phyloP scores from a whole-genome alignment of 345 rosid genomes.

The Salix suchowensis region DNA sequence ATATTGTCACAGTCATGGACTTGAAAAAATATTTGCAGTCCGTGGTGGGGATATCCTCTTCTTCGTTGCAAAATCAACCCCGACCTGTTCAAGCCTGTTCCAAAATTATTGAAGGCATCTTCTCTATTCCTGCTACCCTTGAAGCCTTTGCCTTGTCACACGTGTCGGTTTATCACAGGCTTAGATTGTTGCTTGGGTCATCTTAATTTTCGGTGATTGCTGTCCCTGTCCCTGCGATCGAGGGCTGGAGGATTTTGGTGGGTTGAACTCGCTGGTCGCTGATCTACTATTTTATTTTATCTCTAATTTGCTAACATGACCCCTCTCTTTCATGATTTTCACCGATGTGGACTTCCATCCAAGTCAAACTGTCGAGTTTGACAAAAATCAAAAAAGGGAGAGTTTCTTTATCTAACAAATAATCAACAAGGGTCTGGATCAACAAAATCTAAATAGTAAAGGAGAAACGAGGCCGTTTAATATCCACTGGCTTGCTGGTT shows the following conservation, averaged over 20 bases:
- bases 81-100: background rate
- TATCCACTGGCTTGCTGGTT: too few species aligned
- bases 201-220: background rate
- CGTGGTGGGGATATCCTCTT: slow-evolving; percentile 13
- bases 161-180: background rate
- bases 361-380: background rate
- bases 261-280: background rate
- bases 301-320: background rate
- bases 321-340: background rate
- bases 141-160: background rate
- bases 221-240: too few species aligned
- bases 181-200: background rate
- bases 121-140: too few species aligned
- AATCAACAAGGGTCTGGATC: too few species aligned
- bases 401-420: too few species aligned
- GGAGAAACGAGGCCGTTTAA: too few species aligned
- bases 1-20: background rate
- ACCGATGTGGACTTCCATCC: background rate
- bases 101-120: background rate
- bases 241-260: too few species aligned
- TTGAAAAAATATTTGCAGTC: slow-evolving; percentile 10
- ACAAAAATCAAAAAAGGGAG: too few species aligned
- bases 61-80: slow-evolving; percentile 2
- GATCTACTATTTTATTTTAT: too few species aligned
- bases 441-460: too few species aligned